Conservation (phyloP, 192 early-diverging fungal genomes). For the Phycomyces nitens region DNA sequence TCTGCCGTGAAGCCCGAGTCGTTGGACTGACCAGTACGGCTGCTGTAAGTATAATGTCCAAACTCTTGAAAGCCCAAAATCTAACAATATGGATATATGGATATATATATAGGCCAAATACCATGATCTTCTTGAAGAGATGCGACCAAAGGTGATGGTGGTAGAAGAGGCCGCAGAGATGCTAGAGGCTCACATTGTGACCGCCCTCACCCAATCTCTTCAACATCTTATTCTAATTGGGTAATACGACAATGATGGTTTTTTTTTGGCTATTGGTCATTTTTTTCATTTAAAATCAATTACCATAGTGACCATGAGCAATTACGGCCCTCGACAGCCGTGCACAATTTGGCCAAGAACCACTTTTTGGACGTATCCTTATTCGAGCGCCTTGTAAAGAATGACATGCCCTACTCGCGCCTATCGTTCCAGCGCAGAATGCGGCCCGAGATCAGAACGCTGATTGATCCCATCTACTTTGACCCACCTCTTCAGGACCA, state of each 20-base stretch:
- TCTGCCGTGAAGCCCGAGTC: slow-evolving; percentile 34
- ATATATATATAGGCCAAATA: slow-evolving; percentile 47
- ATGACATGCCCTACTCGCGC: slow-evolving; percentile 39
- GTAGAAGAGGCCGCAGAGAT: slow-evolving; percentile 58
- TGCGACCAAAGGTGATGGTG: slow-evolving; percentile 49
- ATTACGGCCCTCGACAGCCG: slow-evolving; percentile 49
- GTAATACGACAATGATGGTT: slow-evolving; percentile 22
- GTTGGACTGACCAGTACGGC: slow-evolving; percentile 60
- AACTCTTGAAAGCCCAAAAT: background rate
- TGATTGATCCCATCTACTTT: slow-evolving; percentile 49
- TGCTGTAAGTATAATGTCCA: slow-evolving; percentile 36
- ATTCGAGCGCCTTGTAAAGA: slow-evolving; percentile 50
- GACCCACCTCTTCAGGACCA: slow-evolving; percentile 45
- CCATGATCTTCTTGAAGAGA: slow-evolving; percentile 42
- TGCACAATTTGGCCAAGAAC: slow-evolving; percentile 39
- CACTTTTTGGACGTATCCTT: slow-evolving; percentile 47
- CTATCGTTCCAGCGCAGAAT: slow-evolving; percentile 54
- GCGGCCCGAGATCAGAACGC: slow-evolving; percentile 48
- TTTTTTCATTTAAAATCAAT: background rate
- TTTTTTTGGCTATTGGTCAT: background rate
- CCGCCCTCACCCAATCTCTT: slow-evolving; percentile 42
- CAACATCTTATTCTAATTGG: slow-evolving; percentile 57
- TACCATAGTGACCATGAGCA: slow-evolving; percentile 56
- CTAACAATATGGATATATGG: no score
- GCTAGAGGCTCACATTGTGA: slow-evolving; percentile 51